A percentile compares a stretch with the other conserved stretches of the same genome.
Evolutionary conservation across 805 yeast genomes (phyloP).

Genomic region (Pichia nanzhaoensis): DNA sequence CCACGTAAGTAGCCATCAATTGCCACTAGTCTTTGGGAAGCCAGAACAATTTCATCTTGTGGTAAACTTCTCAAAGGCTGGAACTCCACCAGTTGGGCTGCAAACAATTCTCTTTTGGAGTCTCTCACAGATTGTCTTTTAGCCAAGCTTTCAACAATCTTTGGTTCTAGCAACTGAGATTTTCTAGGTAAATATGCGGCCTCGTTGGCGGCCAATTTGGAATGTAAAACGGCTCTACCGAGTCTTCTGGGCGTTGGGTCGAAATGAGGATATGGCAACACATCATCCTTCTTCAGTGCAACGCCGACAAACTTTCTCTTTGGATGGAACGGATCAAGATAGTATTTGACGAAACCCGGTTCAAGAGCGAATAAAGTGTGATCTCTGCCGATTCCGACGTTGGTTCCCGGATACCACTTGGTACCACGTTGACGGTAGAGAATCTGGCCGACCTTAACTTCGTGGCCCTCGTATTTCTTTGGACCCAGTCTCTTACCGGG

Average conservation of each 20-base stretch:
- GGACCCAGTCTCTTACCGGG: slow-evolving; percentile 93
- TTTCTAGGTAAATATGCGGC: slow-evolving; percentile 59
- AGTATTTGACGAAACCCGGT: slow-evolving; percentile 89
- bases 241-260: slow-evolving; percentile 83
- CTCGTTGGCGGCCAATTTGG: slow-evolving; percentile 52
- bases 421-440: slow-evolving; percentile 94
- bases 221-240: slow-evolving; percentile 54
- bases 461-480: slow-evolving; percentile 73
- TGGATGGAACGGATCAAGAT: slow-evolving; percentile 95
- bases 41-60: slow-evolving; percentile 30
- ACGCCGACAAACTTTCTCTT: slow-evolving; percentile 85
- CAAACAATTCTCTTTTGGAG: slow-evolving; percentile 26
- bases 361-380: slow-evolving; percentile 88
- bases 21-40: slow-evolving; percentile 47
- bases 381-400: slow-evolving; percentile 84
- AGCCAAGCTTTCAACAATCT: slow-evolving; percentile 35
- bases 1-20: slow-evolving; percentile 50
- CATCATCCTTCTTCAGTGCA: slow-evolving; percentile 55
- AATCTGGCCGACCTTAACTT: slow-evolving; percentile 77
- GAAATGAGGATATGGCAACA: slow-evolving; percentile 84
- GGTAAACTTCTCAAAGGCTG: slow-evolving; percentile 17
- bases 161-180: slow-evolving; percentile 51
- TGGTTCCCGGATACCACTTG: slow-evolving; percentile 89
- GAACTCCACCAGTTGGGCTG: slow-evolving; percentile 26
- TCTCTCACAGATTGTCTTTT: slow-evolving; percentile 37